Evolutionary conservation across 2,329 filamentous ascomycete species (phyloP).

Genomic region (Clonostachys sp.): DNA sequence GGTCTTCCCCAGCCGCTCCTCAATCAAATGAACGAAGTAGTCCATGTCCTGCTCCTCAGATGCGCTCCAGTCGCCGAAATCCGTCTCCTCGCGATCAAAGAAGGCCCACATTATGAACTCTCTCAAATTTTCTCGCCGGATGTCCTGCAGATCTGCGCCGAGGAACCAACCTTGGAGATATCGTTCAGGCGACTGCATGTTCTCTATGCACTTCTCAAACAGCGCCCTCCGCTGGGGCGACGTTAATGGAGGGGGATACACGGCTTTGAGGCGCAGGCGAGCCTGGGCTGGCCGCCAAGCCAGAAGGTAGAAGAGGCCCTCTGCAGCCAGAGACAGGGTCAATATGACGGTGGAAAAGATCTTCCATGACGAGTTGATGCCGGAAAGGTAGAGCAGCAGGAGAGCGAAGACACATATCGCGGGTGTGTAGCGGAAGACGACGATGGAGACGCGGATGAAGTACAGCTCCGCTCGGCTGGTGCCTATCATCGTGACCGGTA

Average conservation of each 20-base stretch:
- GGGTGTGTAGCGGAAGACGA: conserved; percentile 33
- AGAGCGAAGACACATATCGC: conserved; percentile 19
- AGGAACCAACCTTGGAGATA: conserved; percentile 65
- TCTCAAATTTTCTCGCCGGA: conserved; percentile 62
- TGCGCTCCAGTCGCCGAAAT: conserved; percentile 3
- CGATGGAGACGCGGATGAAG: conserved; percentile 37
- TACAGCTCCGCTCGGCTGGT: too few relatives aligned
- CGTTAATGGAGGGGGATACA: conserved; percentile 34
- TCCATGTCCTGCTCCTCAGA: conserved; percentile 36
- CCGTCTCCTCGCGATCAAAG: conserved; percentile 34
- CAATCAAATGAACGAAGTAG: conserved; percentile 42
- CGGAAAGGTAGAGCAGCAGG: conserved; percentile 9
- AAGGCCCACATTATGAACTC: conserved; percentile 68
- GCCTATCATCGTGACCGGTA: too few relatives aligned
- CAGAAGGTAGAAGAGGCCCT: conserved; percentile 33
- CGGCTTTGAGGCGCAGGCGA: conserved; percentile 28
- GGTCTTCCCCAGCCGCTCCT: conserved; percentile 44
- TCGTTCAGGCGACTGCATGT: conserved; percentile 46
- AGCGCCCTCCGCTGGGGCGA: conserved; percentile 45
- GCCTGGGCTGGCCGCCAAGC: conserved; percentile 35
- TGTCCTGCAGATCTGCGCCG: conserved; percentile 51
- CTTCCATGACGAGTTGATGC: too few relatives aligned
- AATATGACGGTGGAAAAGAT: too few relatives aligned
- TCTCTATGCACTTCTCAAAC: conserved; percentile 50
- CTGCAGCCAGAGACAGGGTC: conserved; percentile 8